Percentiles rank a stretch among this genome's conserved stretches.
Conservation (phyloP, 2,329 filamentous ascomycete species). For the Parascedosporium putredinis region DNA sequence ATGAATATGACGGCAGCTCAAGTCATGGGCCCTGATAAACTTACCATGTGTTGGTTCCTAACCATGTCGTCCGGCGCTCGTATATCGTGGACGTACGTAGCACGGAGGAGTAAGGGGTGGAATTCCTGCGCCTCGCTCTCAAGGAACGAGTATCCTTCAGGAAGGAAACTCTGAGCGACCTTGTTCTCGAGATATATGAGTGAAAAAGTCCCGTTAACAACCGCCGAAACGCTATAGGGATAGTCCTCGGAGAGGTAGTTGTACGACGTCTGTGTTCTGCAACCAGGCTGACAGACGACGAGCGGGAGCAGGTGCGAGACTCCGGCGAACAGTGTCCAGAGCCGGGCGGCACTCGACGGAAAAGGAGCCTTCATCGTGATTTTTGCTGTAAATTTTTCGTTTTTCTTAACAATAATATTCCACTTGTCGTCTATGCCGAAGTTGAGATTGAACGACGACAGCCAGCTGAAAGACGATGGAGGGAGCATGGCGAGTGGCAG, state of each 20-base stretch:
- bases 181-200: not conserved
- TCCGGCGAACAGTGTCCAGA: not conserved
- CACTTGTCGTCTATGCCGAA: too few species aligned
- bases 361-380: too few species aligned
- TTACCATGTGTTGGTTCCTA: not conserved
- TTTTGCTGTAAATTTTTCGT: too few species aligned
- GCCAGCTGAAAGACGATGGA: too few species aligned
- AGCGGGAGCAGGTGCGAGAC: not conserved
- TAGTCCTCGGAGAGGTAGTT: not conserved
- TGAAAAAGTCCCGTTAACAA: not conserved
- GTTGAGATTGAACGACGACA: too few species aligned
- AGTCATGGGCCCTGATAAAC: too few species aligned
- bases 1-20: not conserved
- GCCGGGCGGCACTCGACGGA: too few species aligned
- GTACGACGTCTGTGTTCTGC: not conserved
- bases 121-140: not conserved
- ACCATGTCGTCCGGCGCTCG: not conserved
- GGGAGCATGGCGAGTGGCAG: too few species aligned
- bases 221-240: not conserved
- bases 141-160: not conserved
- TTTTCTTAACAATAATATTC: too few species aligned
- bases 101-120: not conserved
- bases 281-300: not conserved
- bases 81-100: not conserved
- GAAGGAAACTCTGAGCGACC: not conserved